phyloP scores from a whole-genome alignment of 2,329 filamentous ascomycete genomes.

The Thermomyces lanuginosus region DNA sequence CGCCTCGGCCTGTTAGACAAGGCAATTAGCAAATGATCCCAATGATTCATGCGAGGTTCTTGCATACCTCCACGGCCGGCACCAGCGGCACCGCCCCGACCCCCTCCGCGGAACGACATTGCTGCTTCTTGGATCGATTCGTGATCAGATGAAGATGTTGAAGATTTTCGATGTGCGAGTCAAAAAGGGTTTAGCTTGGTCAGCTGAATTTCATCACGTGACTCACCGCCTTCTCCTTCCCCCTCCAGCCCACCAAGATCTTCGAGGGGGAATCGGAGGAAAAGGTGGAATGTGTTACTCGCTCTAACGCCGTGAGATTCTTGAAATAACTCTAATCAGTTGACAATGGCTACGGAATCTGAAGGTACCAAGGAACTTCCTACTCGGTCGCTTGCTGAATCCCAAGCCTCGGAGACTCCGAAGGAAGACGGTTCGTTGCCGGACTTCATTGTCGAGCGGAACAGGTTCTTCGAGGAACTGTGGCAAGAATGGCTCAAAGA shows the following conservation, averaged over 20 bases:
- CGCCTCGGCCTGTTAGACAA: no score
- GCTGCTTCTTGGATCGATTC: slow-evolving; percentile 13
- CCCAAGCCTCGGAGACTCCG: slow-evolving; percentile 11
- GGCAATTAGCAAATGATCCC: no score
- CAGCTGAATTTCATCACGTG: slow-evolving; percentile 16
- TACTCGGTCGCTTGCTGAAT: slow-evolving; percentile 17
- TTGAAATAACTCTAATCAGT: slow-evolving; percentile 1
- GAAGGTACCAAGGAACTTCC: slow-evolving; percentile 22
- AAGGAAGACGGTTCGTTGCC: slow-evolving; percentile 34
- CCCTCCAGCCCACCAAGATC: slow-evolving; percentile 10
- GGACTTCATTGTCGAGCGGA: slow-evolving; percentile 65
- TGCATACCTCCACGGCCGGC: slow-evolving; percentile 47
- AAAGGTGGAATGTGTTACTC: no score
- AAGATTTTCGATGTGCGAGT: slow-evolving; percentile 27
- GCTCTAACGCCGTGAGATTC: no score
- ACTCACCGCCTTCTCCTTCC: slow-evolving; percentile 20
- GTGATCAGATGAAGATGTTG: slow-evolving; percentile 16
- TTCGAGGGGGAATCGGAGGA: no score
- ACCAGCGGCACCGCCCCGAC: slow-evolving; percentile 32
- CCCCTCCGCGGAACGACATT: slow-evolving; percentile 50
- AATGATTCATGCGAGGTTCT: no score
- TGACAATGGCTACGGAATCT: slow-evolving; percentile 6
- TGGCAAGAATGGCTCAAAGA: slow-evolving; percentile 73
- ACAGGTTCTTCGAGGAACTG: slow-evolving; percentile 74
- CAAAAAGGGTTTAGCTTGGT: slow-evolving; percentile 28